Evolutionary conservation across 2,329 filamentous ascomycete species (phyloP), one percentile per base, ranked within the genome.

Genomic region (Knufia petricola): DNA sequence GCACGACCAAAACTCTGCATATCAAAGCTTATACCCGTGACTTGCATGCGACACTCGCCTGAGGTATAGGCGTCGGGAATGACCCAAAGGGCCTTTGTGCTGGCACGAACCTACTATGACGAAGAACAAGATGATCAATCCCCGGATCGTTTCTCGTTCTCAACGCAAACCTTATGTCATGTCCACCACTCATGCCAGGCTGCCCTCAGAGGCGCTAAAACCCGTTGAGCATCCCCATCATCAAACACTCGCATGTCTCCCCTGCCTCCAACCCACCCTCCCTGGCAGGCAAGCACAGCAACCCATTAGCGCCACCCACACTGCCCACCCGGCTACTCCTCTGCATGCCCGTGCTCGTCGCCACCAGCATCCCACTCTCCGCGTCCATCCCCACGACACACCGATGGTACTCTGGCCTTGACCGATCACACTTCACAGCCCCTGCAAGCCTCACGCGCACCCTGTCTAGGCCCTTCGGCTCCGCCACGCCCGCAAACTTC

Each of bases 251-350:
- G 3, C 88, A 81, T 59, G 73, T 79, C 46, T 77, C 68, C 0
- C 88, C 88, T 62, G 84, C 85, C 40, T 70, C 73, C 48, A 88
- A 61, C n/a, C 71, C 72, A 4, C 79, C 80, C 28, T 80, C 72
- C 2, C 79, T 78, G 30, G 75, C 61, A 49, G 63, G 64, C 3
- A 80, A 78, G 58, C 84, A 85, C 20, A 96, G 67, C 59, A 98
- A 66, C 3, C 85, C 87, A 70, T 98, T 98, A 2, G 92, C 90
- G 17, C 84, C 82, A 52, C 83, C 85, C 57, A 96, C 73, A 65
- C 90, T 96, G 0, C 88, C 87, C 2, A 98, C 88, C 53, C 81
- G 78, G 13, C 86, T 94, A 64, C 90, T 96, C 45, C 92, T 75
- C 70, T 98, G 92, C 2, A 84, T 81, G 4, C 92, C 92, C 0